phyloP scores from a whole-genome alignment of 2,329 filamentous ascomycete genomes.

The Penicillium thymicola region DNA sequence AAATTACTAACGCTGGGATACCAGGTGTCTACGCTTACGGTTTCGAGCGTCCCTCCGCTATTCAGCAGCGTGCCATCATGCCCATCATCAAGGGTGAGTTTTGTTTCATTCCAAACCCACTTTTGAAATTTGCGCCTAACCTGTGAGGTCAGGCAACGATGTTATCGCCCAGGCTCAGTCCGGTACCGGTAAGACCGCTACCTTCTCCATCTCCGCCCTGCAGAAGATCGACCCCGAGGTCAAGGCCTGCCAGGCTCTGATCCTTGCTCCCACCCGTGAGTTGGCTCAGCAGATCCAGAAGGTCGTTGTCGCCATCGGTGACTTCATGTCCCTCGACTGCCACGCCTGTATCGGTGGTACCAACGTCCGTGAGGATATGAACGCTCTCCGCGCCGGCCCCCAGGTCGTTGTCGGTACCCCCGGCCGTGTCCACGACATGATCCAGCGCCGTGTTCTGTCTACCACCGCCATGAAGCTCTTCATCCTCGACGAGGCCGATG shows the following conservation, averaged over 20 bases:
- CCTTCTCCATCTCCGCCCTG: constrained; percentile 97
- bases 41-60: constrained; percentile 99
- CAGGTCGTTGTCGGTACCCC: constrained; percentile 97
- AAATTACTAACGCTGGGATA: constrained; percentile 24
- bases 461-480: constrained; percentile 77
- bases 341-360: constrained; percentile 98
- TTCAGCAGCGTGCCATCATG: constrained; percentile 99
- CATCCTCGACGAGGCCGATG: constrained; percentile 72
- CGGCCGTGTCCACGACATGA: constrained; percentile 89
- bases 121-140: constrained; percentile 12
- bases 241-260: constrained; percentile 97
- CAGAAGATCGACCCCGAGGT: constrained; percentile 96
- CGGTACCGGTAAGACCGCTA: constrained; percentile 99
- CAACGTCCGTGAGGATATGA: constrained; percentile 96
- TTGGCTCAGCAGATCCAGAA: constrained; percentile 97
- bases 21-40: constrained; percentile 96
- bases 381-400: constrained; percentile 94
- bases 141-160: constrained; percentile 69
- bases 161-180: constrained; percentile 99
- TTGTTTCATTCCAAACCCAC: neutral
- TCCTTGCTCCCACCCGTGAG: constrained; percentile 95
- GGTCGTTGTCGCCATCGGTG: constrained; percentile 98
- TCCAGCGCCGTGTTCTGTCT: constrained; percentile 68
- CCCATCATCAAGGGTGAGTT: constrained; percentile 96
- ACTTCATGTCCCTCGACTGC: constrained; percentile 99